phyloP scores from a whole-genome alignment of 306 rosid species.

The Cucumis hystrix region DNA sequence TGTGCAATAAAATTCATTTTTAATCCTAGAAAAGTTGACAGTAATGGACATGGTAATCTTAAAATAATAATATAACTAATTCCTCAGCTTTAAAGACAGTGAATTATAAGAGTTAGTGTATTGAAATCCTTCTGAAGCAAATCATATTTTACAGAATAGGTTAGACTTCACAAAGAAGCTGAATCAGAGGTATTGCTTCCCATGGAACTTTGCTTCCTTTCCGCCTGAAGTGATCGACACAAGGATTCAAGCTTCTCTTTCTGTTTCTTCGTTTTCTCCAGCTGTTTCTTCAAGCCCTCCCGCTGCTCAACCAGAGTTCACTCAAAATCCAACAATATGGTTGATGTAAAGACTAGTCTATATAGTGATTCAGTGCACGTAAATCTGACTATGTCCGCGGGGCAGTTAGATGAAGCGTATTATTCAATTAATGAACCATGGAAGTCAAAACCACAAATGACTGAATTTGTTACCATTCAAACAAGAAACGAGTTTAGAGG shows the following conservation, averaged over 20 bases:
- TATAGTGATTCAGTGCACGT: not conserved
- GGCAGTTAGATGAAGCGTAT: not conserved
- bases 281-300: constrained; percentile 64
- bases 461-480: not conserved
- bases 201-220: constrained; percentile 51
- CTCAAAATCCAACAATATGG: not conserved
- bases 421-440: not conserved
- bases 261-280: constrained; percentile 76
- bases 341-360: not conserved
- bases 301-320: constrained; percentile 42
- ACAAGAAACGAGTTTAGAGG: not conserved
- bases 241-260: constrained; percentile 77
- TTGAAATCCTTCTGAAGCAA: not conserved
- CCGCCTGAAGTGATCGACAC: constrained; percentile 90
- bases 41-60: not conserved
- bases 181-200: constrained; percentile 44
- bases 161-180: constrained; percentile 21
- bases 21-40: not conserved
- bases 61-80: not conserved
- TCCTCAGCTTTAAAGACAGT: not conserved
- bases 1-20: not conserved
- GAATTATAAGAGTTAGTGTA: not conserved
- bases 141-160: not conserved
- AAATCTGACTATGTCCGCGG: not conserved
- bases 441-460: not conserved